Evolutionary conservation across 192 early-diverging fungal species (phyloP), one percentile per base, ranked within the genome.

Genomic region (Coemansia erecta): DNA sequence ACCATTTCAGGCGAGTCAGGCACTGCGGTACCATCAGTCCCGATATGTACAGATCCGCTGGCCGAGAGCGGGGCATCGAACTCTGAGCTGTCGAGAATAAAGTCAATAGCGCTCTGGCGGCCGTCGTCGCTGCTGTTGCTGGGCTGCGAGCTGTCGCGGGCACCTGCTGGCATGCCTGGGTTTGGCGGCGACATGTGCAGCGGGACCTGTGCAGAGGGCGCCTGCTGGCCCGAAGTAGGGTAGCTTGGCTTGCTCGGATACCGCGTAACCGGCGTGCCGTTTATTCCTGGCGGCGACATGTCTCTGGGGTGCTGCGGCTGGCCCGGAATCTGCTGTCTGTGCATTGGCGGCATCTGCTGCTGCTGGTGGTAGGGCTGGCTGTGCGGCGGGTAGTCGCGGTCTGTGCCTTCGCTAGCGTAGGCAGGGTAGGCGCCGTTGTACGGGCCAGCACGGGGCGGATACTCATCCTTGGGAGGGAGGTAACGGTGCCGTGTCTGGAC

Each of bases 61-160:
- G 51, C 53, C 5, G 61, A 62, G 43, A 26, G 18, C 13, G 43
- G 26, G 19, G 13, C 40, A 3, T 52, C 42, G 35, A 33, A 56
- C n/a, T 55, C 61, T 18, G 53, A 18, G 6, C 40, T 39, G 53
- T 63, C 53, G 35, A 51, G 37, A 37, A 56, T 21, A 18, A 39
- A 43, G 41, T 56, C 54, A 15, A 37, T 56, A 18, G 22, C 54
- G 41, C 54, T 56, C 28, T 56, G 54, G 23, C 54, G 40, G 19
- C 54, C 26, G 17, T 56, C 50, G 17, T 53, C 26, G 8, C 33
- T 28, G n/a, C 23, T 46, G 41, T 10, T 31, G 22, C 47, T 22
- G 3, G 51, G 13, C 22, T 19, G 37, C 21, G 41, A 43, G 11
- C 26, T 40, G 41, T 24, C 23, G 14, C 31, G 37, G 40, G 21